Evolutionary conservation across 352 stramenopile species (phyloP), one percentile per base, ranked within the genome.

Genomic region (Pythium insidiosum): DNA sequence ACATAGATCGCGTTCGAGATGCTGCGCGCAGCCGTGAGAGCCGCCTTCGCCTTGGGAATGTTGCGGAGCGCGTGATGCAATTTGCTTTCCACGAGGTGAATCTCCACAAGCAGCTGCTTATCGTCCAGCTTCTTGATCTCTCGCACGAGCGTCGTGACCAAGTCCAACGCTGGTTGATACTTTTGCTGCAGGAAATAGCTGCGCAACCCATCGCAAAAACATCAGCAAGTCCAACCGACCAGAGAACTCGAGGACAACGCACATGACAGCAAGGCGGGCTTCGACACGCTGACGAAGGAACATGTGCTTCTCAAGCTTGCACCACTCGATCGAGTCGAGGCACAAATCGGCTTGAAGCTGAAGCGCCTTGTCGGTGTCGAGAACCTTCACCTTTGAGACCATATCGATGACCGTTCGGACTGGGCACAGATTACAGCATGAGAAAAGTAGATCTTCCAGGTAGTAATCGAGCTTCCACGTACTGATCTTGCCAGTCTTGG

Each of bases 61-160:
- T 99, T 98, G 16, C 93, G 88, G 24, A 99, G 69, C 13, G 91
- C 95, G 63, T 99, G 96, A 64, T 99, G 94, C 53, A 99, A 84
- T 56, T 98, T 97, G 39, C 84, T 89, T 69, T 99, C 97, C 20
- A 98, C 84, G 21, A 99, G 67, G 73, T 99, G 96, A 31, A 97
- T 98, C 63, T 99, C 97, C 18, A 99, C 95, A 21, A 99, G 77
- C 44, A 99, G 64, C 60, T 98, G 92, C 73, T 99, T 99, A 73
- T 99, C 97, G 63, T 99, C 97, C 37, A 99, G 76, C 66, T 98
- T 98, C 68, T 99, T 99, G 45, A 99, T 91, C 73, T 99, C 97
- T 7, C 76, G 65, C 20, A 99, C 66, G 22, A 99, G 73, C 53
- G 82, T 77, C 41, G 90, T 96, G 65, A 98, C 91, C 29, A 99